Conservation (phyloP, 2,329 filamentous ascomycete species). For the Pseudonectria foliicola region DNA sequence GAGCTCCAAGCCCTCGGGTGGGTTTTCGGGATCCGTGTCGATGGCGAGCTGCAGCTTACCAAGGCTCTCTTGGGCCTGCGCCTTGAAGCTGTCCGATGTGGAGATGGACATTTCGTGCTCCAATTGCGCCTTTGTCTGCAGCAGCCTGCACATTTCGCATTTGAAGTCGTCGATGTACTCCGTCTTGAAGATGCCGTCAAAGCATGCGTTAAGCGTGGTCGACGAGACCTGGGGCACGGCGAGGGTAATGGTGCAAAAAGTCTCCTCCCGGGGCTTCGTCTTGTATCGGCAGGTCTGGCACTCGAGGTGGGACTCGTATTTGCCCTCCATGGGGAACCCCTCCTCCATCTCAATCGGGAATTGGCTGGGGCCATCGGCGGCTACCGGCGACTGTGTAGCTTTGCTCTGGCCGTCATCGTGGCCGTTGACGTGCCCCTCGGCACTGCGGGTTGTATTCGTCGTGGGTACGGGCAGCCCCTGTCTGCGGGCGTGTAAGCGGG, state of each 20-base stretch:
- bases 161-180: conserved; percentile 97
- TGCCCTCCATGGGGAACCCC: conserved; percentile 87
- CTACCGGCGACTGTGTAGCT: conserved; percentile 6
- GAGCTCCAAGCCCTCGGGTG: conserved; percentile 64
- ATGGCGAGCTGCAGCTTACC: conserved; percentile 62
- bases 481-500: conserved; percentile 50
- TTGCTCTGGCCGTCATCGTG: conserved; percentile 5
- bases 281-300: conserved; percentile 86
- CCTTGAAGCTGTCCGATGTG: conserved; percentile 44
- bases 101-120: conserved; percentile 51
- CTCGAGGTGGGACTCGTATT: conserved; percentile 89
- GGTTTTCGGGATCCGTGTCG: conserved; percentile 71
- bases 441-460: conserved; percentile 10
- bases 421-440: conserved; percentile 15
- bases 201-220: conserved; percentile 77
- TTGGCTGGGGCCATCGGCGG: conserved; percentile 13
- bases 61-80: conserved; percentile 50
- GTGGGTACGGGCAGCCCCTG: conserved; percentile 15
- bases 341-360: conserved; percentile 46
- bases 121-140: conserved; percentile 65
- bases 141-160: conserved; percentile 85
- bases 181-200: conserved; percentile 89
- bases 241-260: conserved; percentile 86
- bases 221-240: conserved; percentile 80
- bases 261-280: conserved; percentile 74